phyloP scores from a whole-genome alignment of 2,329 filamentous ascomycete genomes.

The Tetracladium maxilliforme region DNA sequence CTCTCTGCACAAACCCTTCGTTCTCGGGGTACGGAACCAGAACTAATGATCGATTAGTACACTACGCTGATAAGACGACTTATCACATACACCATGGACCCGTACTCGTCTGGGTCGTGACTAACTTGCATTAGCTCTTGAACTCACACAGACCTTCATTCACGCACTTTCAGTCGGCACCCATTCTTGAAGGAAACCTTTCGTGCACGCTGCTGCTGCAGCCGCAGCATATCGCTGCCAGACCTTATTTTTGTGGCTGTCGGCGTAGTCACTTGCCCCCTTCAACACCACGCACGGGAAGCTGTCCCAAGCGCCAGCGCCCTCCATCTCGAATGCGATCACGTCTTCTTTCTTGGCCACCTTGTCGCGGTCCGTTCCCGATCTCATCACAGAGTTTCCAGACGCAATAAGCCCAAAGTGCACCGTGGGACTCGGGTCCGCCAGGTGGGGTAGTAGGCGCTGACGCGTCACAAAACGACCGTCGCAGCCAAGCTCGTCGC shows the following conservation, averaged over 20 bases:
- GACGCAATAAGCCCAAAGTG: slow-evolving; percentile 19
- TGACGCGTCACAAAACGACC: background rate
- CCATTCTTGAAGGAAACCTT: no score
- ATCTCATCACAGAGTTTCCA: slow-evolving; percentile 7
- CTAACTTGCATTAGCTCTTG: no score
- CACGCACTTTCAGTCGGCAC: no score
- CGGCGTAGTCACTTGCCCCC: slow-evolving; percentile 23
- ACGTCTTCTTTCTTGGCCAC: slow-evolving; percentile 2
- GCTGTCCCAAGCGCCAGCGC: slow-evolving; percentile 10
- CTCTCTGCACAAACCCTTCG: no score
- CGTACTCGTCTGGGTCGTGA: no score
- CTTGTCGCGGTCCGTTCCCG: slow-evolving; percentile 3
- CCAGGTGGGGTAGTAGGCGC: background rate
- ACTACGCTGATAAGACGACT: no score
- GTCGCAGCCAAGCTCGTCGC: background rate
- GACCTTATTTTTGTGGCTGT: slow-evolving; percentile 20
- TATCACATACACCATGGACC: no score
- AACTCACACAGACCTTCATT: no score
- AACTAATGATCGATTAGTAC: no score
- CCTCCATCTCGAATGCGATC: slow-evolving; percentile 16
- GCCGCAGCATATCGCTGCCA: slow-evolving; percentile 20
- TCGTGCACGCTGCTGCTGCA: slow-evolving; percentile 13
- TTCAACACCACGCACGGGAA: slow-evolving; percentile 22
- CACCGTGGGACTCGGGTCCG: slow-evolving; percentile 6
- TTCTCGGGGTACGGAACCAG: no score